Base-by-base conservation (phyloP, 2,329 filamentous ascomycete species). In the Venturiaceae sp. region DNA sequence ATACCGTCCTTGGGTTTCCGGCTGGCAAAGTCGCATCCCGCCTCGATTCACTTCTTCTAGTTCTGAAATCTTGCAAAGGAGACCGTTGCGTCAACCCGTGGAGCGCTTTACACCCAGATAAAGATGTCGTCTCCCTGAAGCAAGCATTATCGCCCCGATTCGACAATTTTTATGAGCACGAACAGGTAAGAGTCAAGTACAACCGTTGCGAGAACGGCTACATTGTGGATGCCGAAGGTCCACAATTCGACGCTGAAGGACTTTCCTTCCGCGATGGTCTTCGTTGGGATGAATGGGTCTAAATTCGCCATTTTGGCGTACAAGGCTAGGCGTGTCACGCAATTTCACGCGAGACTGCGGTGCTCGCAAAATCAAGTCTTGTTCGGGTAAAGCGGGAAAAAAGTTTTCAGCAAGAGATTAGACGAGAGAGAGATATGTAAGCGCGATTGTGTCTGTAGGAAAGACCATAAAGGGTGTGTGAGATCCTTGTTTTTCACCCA, bases 31-130 rank as follows among this genome's bases (percentile, higher is more conserved):
- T 58, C 8, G 16, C 50, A 21, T 59, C 64, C 13, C 66, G 69
- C 13, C 62, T 71, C 14, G 69, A 72, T 41, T 60, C 67, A 7
- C 63, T 72, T 3, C 63, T 70, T 8, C 61, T 69, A 55, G 66
- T 70, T 5, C 64, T 67, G 1, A 71, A 70, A 53, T 67, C 67
- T 11, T 72, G 69, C 62, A 68, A 66, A 50, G 64, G 62, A 2
- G 26, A 61, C 16, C 58, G 60, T 5, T 72, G 69, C 44, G 63
- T 61, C 5, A 59, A 64, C 16, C 69, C 69, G 1, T 72, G 69
- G 69, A 52, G 62, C 21, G 58, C 60, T 2, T 56, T 72, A n/a
- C 69, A 72, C 60, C 67, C 68, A 3, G 58, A 64, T 30, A 64
- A 66, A 2, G 53, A 62, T 9, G 65, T 71, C 14, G 44, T 55